Conservation (phyloP, 2,329 filamentous ascomycete species). For the Fusarium compactum region DNA sequence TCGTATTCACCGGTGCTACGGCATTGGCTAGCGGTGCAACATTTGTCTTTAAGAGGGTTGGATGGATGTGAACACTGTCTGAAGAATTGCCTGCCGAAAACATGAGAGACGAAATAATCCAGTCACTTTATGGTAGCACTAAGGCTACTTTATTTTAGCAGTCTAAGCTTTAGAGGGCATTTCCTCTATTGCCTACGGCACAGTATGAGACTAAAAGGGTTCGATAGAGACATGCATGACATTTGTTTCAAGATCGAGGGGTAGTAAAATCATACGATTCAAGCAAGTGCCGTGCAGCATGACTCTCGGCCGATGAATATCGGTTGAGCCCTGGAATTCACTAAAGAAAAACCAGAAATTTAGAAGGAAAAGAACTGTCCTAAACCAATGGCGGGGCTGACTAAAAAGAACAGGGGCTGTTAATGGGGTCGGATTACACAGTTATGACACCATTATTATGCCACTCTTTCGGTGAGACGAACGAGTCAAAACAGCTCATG, state of each 20-base stretch:
- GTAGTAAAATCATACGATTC: not conserved
- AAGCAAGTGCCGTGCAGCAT: not conserved
- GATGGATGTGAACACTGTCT: constrained; percentile 46
- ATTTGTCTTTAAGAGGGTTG: constrained; percentile 49
- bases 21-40: constrained; percentile 48
- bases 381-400: not conserved
- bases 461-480: constrained; percentile 16
- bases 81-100: no score
- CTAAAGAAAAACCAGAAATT: not conserved
- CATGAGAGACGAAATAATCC: no score
- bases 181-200: no score
- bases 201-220: not conserved
- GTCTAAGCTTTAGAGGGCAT: no score
- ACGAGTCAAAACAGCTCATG: no score
- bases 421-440: not conserved
- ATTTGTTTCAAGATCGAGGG: not conserved
- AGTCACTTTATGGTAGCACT: no score
- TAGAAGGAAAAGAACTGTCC: not conserved
- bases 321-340: not conserved
- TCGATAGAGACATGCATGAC: not conserved
- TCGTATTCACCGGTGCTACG: constrained; percentile 51
- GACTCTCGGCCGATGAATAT: not conserved
- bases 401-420: not conserved
- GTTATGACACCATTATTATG: constrained; percentile 22
- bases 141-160: no score